Evolutionary conservation across 2,329 filamentous ascomycete species (phyloP).

Genomic region (Ceratocystis papillata): DNA sequence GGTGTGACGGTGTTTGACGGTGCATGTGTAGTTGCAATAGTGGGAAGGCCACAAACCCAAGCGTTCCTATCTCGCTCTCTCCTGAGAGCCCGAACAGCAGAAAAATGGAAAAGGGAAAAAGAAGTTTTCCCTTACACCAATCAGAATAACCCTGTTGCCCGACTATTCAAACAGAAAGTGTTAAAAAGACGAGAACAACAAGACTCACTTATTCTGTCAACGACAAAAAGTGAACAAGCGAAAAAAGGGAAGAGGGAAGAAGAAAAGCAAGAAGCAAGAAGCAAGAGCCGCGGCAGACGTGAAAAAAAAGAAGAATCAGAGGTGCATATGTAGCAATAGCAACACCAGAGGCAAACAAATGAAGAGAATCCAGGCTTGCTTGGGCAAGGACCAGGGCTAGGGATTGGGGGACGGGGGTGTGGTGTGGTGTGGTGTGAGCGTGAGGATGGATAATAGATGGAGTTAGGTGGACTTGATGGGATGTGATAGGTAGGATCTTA

Average conservation of each 20-base stretch:
- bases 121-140: not conserved
- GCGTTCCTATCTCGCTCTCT: not conserved
- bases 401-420: not conserved
- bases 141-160: not conserved
- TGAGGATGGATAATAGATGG: not conserved
- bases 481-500: not conserved
- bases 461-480: not conserved
- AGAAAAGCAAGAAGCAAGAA: not conserved
- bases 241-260: slow-evolving; percentile 3
- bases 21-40: not conserved
- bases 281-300: not conserved
- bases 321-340: not conserved
- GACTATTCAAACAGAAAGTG: not conserved
- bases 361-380: not conserved
- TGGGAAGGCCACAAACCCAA: slow-evolving; percentile 5
- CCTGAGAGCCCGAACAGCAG: not conserved
- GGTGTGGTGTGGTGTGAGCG: not conserved
- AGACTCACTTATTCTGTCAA: not conserved
- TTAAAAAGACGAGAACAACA: not conserved
- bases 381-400: not conserved
- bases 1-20: not conserved
- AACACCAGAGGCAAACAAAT: not conserved
- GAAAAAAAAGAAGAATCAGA: not conserved
- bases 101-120: not conserved
- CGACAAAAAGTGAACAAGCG: slow-evolving; percentile 1